Evolutionary conservation across 192 early-diverging fungal genomes (phyloP).

Genomic region (Rhizophagus clarus): DNA sequence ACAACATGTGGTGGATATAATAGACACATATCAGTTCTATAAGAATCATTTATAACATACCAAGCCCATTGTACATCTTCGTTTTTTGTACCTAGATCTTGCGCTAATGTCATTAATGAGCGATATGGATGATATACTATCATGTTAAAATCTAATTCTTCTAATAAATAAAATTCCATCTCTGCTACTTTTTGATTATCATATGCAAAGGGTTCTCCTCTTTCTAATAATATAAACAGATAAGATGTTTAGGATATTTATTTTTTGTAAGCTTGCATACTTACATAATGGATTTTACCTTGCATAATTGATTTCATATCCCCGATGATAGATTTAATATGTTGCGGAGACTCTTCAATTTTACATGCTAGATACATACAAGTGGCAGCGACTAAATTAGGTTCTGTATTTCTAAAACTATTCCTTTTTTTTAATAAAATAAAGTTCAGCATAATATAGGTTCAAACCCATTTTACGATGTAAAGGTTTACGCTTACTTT

Average conservation of each 20-base stretch:
- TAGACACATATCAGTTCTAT: slow-evolving; percentile 76
- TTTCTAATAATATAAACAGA: slow-evolving; percentile 14
- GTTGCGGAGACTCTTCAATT: slow-evolving; percentile 78
- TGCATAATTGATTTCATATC: slow-evolving; percentile 48
- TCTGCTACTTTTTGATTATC: slow-evolving; percentile 82
- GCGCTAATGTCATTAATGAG: slow-evolving; percentile 60
- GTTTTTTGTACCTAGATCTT: slow-evolving; percentile 54
- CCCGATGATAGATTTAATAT: slow-evolving; percentile 58
- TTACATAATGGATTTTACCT: neutral
- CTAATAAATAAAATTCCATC: slow-evolving; percentile 89
- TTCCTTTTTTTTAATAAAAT: slow-evolving; percentile 57
- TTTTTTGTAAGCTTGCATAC: neutral
- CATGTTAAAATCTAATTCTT: slow-evolving; percentile 88
- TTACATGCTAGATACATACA: slow-evolving; percentile 90
- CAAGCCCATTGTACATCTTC: slow-evolving; percentile 63
- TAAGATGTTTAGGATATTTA: neutral
- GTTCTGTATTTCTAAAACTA: slow-evolving; percentile 71
- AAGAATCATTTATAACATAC: slow-evolving; percentile 81
- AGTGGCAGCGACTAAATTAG: slow-evolving; percentile 74
- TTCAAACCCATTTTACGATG: neutral
- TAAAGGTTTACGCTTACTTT: slow-evolving; percentile 54
- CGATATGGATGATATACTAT: slow-evolving; percentile 90
- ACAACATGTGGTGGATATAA: slow-evolving; percentile 90
- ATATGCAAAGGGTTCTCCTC: slow-evolving; percentile 62
- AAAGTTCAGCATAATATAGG: neutral